Evolutionary conservation across 805 yeast genomes (phyloP).

Genomic region (Blastobotrys mokoenaii): DNA sequence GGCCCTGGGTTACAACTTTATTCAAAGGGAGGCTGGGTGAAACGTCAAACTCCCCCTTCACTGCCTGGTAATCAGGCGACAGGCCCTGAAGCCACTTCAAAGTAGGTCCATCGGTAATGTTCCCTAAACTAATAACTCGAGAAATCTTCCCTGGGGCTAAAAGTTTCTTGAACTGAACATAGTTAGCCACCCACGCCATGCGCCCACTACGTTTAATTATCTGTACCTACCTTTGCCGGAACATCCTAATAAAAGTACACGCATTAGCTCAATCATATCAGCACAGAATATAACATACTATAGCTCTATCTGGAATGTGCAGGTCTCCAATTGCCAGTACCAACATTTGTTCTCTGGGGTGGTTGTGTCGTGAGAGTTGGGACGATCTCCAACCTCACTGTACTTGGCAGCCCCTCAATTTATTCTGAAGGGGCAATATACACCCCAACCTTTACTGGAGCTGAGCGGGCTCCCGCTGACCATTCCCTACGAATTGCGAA

Average conservation of each 20-base stretch:
- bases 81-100: constrained; percentile 54
- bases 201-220: too few relatives aligned
- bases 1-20: constrained; percentile 57
- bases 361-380: background rate
- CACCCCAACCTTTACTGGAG: too few relatives aligned
- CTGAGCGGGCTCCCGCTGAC: too few relatives aligned
- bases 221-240: constrained; percentile 33
- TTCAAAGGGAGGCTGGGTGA: constrained; percentile 43
- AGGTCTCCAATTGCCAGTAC: constrained; percentile 82
- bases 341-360: constrained; percentile 37
- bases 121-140: constrained; percentile 80
- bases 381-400: background rate
- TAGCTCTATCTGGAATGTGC: constrained; percentile 80
- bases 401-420: too few relatives aligned
- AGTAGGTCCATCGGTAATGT: constrained; percentile 59
- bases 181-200: constrained; percentile 6
- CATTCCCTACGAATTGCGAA: too few relatives aligned
- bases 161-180: constrained; percentile 56
- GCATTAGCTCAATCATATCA: constrained; percentile 6
- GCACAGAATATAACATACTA: constrained; percentile 34
- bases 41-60: constrained; percentile 76
- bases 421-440: too few relatives aligned
- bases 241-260: constrained; percentile 30
- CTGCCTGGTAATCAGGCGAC: constrained; percentile 65
- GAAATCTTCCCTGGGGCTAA: constrained; percentile 79